These are phyloP conservation scores for Backusella psychrophila DNA, from an alignment of 192 early-diverging fungal genomes.

Conservation along the genomic window DNA sequence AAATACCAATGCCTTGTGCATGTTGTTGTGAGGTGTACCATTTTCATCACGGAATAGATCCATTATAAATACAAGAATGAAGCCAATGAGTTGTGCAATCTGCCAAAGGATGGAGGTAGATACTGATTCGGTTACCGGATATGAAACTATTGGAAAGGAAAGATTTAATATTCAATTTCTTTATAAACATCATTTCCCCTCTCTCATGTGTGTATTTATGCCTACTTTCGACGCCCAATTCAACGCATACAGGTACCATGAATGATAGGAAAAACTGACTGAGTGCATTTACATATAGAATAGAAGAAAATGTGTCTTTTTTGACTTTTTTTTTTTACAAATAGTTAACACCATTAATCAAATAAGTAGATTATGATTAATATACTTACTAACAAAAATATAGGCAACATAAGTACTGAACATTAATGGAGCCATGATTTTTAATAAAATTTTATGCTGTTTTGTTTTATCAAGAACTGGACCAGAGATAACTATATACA, in stretches of 20 bases:
- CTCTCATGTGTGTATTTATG: neutral
- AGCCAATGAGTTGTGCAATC: slow-evolving; percentile 32
- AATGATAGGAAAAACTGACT: slow-evolving; percentile 35
- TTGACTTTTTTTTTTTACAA: slow-evolving; percentile 11
- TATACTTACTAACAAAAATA: slow-evolving; percentile 24
- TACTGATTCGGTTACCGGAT: slow-evolving; percentile 31
- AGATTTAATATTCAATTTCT: neutral
- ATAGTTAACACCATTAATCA: neutral
- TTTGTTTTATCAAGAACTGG: slow-evolving; percentile 34
- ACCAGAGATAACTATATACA: slow-evolving; percentile 23
- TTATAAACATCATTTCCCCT: neutral
- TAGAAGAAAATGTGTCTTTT: slow-evolving; percentile 18
- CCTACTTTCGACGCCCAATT: slow-evolving; percentile 31
- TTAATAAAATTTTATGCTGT: slow-evolving; percentile 27
- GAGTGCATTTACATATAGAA: slow-evolving; percentile 19
- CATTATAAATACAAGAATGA: slow-evolving; percentile 33
- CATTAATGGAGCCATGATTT: slow-evolving; percentile 26
- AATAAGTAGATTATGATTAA: neutral
- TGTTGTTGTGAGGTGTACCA: slow-evolving; percentile 20
- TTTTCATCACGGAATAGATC: slow-evolving; percentile 21
- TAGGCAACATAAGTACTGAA: slow-evolving; percentile 24
- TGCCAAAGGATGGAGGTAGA: slow-evolving; percentile 35
- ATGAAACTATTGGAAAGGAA: slow-evolving; percentile 20
- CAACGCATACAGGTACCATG: slow-evolving; percentile 30
- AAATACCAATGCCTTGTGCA: slow-evolving; percentile 26